Evolutionary conservation across 495 filamentous ascomycete genomes (phyloP), one percentile per base, ranked within the genome.

Genomic region (Acidiella bohemica): DNA sequence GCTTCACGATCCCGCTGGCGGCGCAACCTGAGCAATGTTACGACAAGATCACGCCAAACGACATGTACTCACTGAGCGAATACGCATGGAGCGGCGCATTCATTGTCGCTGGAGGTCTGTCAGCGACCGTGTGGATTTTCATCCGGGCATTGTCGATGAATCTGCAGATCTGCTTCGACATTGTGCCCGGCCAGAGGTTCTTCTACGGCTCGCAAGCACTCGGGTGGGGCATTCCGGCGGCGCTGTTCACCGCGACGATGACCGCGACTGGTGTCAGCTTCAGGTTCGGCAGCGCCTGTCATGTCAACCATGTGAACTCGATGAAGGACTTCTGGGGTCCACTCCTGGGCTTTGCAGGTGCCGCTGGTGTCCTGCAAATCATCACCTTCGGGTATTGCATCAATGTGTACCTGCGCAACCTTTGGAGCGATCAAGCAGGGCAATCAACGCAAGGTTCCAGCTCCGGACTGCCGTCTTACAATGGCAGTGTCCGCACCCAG

Each of bases 131-230:
- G 50, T 97, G 87, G 86, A 73, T 82, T 58, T 94, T 95, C 60
- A 67, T 95, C 32, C 76, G 90, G 36, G 81, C 90, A 3, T 57
- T 95, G 29, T 93, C 87, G 13, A 79, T 97, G 40, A 90, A 97
- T 58, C 73, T 97, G 10, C 92, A 96, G 61, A 93, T 97, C 32
- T 93, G 85, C 65, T 97, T 92, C 92, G 84, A 96, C 55, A 66
- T 92, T 14, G 75, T 88, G 4, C 78, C 92, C 6, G 92, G 90
- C 3, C 71, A 72, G 14, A 84, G 76, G 46, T 95, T 93, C 61
- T 95, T 95, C 76, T 85, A 82, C 71, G 71, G 70, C 46, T 76
- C 92, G 9, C 76, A 93, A 50, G 63, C 72, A 6, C 62, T 73
- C 31, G 90, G 92, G 44, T 93, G 87, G 78, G 84, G 76, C 7